phyloP scores from a whole-genome alignment of 371 early-diverging fungal species.

The Apophysomyces sp. region DNA sequence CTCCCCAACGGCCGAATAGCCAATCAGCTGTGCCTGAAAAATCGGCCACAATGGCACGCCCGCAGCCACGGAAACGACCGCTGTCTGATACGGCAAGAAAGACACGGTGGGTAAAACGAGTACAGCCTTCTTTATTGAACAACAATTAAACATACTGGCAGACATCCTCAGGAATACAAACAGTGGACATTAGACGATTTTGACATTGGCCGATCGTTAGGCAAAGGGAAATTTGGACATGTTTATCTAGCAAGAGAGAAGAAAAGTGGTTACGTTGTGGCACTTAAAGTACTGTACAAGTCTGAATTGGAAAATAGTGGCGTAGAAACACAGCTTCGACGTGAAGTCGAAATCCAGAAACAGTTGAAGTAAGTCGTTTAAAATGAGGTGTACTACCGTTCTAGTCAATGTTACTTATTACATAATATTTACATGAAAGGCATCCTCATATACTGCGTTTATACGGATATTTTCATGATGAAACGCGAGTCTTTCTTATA shows the following conservation, averaged over 20 bases:
- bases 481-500: constrained; percentile 90
- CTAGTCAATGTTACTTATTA: not conserved
- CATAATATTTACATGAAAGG: constrained; percentile 24
- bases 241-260: constrained; percentile 97
- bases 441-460: constrained; percentile 93
- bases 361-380: constrained; percentile 7
- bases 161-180: constrained; percentile 12
- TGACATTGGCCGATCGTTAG: constrained; percentile 93
- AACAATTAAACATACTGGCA: not conserved
- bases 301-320: constrained; percentile 60
- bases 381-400: not conserved
- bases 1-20: not conserved
- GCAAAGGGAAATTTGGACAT: constrained; percentile 97
- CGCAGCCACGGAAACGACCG: not conserved
- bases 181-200: constrained; percentile 93
- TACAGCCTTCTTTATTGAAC: not conserved
- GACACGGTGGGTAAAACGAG: not conserved
- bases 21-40: not conserved
- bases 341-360: constrained; percentile 95
- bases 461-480: constrained; percentile 97
- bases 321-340: constrained; percentile 35
- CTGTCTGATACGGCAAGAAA: not conserved
- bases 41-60: not conserved
- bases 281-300: constrained; percentile 93
- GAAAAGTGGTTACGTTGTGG: constrained; percentile 83